Percentiles rank a stretch among this genome's conserved stretches.
phyloP scores from a whole-genome alignment of 805 yeast species.

The Ogataea naganishii region DNA sequence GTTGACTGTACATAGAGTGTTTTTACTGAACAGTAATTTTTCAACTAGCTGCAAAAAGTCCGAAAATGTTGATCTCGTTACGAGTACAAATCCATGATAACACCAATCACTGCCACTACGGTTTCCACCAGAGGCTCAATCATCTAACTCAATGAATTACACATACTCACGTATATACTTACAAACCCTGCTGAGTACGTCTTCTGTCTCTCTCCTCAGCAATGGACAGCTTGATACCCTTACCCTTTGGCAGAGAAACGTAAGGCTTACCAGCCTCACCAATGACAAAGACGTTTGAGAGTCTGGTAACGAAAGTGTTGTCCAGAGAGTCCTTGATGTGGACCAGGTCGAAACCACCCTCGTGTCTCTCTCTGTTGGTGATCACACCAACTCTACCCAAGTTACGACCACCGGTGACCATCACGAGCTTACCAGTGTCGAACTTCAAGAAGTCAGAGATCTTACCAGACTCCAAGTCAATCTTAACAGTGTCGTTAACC shows the following conservation, averaged over 20 bases:
- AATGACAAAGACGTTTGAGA: constrained; percentile 85
- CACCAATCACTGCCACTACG: not conserved
- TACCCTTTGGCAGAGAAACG: constrained; percentile 96
- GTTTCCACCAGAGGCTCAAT: not conserved
- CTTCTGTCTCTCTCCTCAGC: constrained; percentile 98
- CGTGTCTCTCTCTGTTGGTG: constrained; percentile 94
- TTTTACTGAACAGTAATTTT: no score
- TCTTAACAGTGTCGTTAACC: constrained; percentile 96
- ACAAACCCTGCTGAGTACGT: constrained; percentile 70
- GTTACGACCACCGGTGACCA: constrained; percentile 98
- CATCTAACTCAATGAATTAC: not conserved
- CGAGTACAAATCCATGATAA: not conserved
- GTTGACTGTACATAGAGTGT: no score
- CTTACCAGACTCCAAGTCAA: constrained; percentile 95
- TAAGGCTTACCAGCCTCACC: constrained; percentile 95
- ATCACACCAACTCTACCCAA: constrained; percentile 97
- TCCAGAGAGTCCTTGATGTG: constrained; percentile 94
- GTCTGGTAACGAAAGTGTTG: constrained; percentile 93
- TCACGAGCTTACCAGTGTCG: constrained; percentile 86
- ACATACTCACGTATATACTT: constrained; percentile 12
- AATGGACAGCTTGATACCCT: constrained; percentile 94
- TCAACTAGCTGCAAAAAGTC: no score
- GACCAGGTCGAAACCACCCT: constrained; percentile 96
- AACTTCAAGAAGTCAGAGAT: constrained; percentile 82
- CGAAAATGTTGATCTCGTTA: no score